Percentiles rank a stretch among this genome's conserved stretches.
phyloP scores from a whole-genome alignment of 2,329 filamentous ascomycete genomes.

The Fusarium stilboides region DNA sequence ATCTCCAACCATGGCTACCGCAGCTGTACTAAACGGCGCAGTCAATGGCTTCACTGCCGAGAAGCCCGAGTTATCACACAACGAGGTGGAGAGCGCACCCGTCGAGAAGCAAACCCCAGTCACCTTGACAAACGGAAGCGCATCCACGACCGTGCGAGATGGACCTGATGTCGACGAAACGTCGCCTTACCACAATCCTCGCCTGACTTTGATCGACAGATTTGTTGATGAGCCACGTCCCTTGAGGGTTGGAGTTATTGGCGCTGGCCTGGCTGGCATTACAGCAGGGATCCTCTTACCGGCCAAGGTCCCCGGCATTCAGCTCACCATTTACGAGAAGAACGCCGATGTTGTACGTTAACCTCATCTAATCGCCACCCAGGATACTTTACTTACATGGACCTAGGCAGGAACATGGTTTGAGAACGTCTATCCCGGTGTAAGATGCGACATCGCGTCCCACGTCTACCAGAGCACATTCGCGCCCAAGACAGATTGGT shows the following conservation, averaged over 20 bases:
- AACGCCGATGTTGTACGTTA: slow-evolving; percentile 75
- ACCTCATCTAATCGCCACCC: too few species aligned
- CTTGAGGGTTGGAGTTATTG: slow-evolving; percentile 56
- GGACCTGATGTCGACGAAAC: slow-evolving; percentile 34
- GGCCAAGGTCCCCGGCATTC: slow-evolving; percentile 76
- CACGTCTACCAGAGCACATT: slow-evolving; percentile 81
- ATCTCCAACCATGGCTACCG: slow-evolving; percentile 25
- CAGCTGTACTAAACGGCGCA: slow-evolving; percentile 21
- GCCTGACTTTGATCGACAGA: slow-evolving; percentile 50
- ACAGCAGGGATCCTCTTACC: slow-evolving; percentile 77
- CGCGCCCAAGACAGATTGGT: slow-evolving; percentile 77
- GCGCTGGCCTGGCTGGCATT: slow-evolving; percentile 56
- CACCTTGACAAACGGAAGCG: slow-evolving; percentile 8
- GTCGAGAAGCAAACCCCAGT: slow-evolving; percentile 20
- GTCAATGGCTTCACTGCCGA: slow-evolving; percentile 7
- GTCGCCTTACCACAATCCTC: slow-evolving; percentile 43
- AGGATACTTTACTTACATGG: background rate
- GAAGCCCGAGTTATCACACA: slow-evolving; percentile 13
- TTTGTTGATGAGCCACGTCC: slow-evolving; percentile 56
- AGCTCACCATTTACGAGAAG: slow-evolving; percentile 78
- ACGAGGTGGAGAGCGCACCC: slow-evolving; percentile 12
- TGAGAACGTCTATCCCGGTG: slow-evolving; percentile 73
- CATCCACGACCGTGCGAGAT: slow-evolving; percentile 13
- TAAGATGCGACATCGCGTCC: slow-evolving; percentile 77
- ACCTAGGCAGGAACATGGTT: slow-evolving; percentile 67